Evolutionary conservation across 306 rosid species (phyloP).

Genomic region (Benincasa hispida): DNA sequence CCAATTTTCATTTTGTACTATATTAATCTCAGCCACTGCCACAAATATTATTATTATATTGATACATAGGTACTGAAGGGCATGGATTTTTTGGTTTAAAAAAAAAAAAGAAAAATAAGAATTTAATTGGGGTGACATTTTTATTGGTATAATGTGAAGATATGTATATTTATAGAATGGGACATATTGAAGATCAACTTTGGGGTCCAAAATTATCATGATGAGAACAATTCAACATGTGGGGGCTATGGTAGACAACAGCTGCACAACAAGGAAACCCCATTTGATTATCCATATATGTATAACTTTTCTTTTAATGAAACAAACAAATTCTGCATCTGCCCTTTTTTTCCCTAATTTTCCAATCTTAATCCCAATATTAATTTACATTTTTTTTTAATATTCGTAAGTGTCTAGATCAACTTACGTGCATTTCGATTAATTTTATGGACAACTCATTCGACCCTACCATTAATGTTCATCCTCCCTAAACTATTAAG

Average conservation of each 20-base stretch:
- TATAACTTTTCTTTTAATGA: neutral
- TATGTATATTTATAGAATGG: neutral
- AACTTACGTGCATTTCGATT: no score
- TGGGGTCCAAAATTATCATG: constrained; percentile 4
- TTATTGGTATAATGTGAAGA: neutral
- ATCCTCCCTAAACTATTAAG: no score
- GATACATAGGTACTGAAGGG: no score
- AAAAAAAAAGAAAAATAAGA: no score
- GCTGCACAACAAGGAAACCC: neutral
- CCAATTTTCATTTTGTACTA: neutral
- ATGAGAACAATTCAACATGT: constrained; percentile 9
- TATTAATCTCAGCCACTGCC: no score
- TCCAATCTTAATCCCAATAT: neutral
- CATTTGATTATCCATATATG: neutral
- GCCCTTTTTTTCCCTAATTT: neutral
- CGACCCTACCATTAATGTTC: no score
- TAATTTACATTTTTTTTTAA: neutral
- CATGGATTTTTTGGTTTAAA: no score
- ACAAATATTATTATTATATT: no score
- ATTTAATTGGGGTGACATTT: neutral
- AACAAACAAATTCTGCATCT: neutral
- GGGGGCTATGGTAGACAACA: neutral
- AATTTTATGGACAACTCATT: no score
- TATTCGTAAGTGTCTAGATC: no score
- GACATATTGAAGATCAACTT: constrained; percentile 3